These are phyloP conservation scores for Arabidopsis arenosa DNA, from an alignment of 345 rosid genomes.

Conservation along the genomic window DNA sequence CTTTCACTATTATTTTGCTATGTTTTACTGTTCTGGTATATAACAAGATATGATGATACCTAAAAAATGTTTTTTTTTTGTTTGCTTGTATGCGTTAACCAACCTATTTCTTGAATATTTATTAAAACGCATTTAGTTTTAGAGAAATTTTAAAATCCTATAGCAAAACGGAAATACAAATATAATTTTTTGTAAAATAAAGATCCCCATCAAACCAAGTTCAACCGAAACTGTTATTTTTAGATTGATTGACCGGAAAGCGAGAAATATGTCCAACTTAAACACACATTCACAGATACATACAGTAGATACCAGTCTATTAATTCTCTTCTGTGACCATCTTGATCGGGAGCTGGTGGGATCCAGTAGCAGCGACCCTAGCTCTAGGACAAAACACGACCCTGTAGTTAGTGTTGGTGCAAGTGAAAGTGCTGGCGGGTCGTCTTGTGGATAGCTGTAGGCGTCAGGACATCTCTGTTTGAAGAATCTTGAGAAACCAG, in stretches of 20 bases:
- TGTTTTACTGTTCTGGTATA: background rate
- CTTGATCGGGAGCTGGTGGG: slow-evolving; percentile 34
- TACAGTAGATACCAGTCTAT: background rate
- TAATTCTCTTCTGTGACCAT: slow-evolving; percentile 45
- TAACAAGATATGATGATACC: background rate
- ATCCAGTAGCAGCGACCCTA: background rate
- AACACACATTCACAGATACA: slow-evolving; percentile 6
- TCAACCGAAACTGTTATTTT: background rate
- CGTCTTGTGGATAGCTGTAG: slow-evolving; percentile 54
- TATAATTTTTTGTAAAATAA: background rate
- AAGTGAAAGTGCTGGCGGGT: slow-evolving; percentile 51
- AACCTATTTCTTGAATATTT: background rate
- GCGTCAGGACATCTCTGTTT: slow-evolving; percentile 50
- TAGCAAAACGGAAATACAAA: background rate
- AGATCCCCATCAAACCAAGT: background rate
- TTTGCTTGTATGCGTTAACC: background rate
- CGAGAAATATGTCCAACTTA: background rate
- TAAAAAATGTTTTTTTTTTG: background rate
- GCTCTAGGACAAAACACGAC: slow-evolving; percentile 55
- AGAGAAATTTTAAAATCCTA: background rate
- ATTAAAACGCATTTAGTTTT: too few species aligned
- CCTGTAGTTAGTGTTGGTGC: slow-evolving; percentile 48
- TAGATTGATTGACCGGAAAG: background rate
- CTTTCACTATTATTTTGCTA: background rate
- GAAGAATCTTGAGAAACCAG: slow-evolving; percentile 45